Evolutionary conservation across 129 eudicot genomes (phyloP).

Genomic region (Centrapalus pauciflorus): DNA sequence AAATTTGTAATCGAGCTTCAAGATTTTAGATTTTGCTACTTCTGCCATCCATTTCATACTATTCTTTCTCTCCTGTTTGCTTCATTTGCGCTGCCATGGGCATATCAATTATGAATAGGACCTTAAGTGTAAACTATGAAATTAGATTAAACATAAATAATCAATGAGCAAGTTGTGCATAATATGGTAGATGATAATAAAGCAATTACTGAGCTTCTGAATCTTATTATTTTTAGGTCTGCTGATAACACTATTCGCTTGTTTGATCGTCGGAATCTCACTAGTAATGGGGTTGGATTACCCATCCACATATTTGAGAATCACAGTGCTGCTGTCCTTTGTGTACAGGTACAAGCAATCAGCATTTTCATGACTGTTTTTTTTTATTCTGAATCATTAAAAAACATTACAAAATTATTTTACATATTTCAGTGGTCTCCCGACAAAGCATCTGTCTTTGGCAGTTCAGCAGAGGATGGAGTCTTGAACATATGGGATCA

Average conservation of each 20-base stretch:
- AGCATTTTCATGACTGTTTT: background rate
- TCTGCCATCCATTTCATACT: background rate
- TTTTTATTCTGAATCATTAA: background rate
- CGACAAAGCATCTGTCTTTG: conserved; percentile 69
- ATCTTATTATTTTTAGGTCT: conserved; percentile 42
- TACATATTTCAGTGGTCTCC: conserved; percentile 65
- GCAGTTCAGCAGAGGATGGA: conserved; percentile 82
- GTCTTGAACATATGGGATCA: conserved; percentile 64
- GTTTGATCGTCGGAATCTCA: conserved; percentile 85
- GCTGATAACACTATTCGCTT: conserved; percentile 79
- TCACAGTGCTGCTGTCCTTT: conserved; percentile 83
- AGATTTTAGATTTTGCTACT: background rate
- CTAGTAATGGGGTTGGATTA: conserved; percentile 70
- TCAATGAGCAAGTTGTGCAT: background rate
- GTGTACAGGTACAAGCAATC: conserved; percentile 61
- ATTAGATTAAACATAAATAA: background rate
- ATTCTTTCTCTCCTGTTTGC: background rate
- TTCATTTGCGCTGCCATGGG: background rate
- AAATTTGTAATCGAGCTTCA: background rate
- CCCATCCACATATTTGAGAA: conserved; percentile 79
- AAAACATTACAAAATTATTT: background rate
- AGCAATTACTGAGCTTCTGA: background rate
- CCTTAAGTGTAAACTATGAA: background rate
- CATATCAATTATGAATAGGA: background rate
- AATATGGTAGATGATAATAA: background rate